Evolutionary conservation across 2,329 filamentous ascomycete species (phyloP), one percentile per base, ranked within the genome.

Genomic region (Cladosporium sp.): DNA sequence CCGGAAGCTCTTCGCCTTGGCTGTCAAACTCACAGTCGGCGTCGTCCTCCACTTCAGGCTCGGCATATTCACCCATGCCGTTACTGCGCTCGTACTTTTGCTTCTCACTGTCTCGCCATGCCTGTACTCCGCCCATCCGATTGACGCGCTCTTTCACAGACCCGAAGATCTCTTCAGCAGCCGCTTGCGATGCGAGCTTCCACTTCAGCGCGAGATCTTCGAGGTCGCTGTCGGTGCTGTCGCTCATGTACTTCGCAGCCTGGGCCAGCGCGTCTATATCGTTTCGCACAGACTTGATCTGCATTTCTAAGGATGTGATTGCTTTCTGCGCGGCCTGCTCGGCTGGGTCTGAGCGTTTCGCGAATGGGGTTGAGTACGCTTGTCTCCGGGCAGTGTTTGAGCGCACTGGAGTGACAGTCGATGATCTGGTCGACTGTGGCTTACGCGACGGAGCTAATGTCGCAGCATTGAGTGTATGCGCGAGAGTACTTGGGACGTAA

Each of bases 151-250:
- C 84, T 62, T 80, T 80, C 20, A 87, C 84, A 19, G 77, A 74
- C 22, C 74, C 78, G 70, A 88, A 90, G 11, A 89, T 73, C 66
- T 88, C 85, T 64, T 90, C 88, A 1, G 88, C 88, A 6, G 85
- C 87, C 51, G 79, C 74, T 62, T 86, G 79, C 60, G 82, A 83
- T 17, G 84, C 82, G 0, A 68, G 71, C 49, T 78, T 82, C 88
- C 88, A 91, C 69, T 82, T 87, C 3, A 69, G 70, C 42, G 84
- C 80, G 63, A 89, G 67, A 0, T 69, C 72, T 42, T 80, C 73
- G 22, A 90, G 74, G 59, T 88, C 84, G 1, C 73, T 76, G 68
- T 86, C 82, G 58, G 73, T 72, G 42, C 64, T 65, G 3, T 71
- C 73, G 2, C 61, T 66, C 63, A 81, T 77, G 67, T 86, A 81